phyloP scores from a whole-genome alignment of 768 basidiomycete genomes.

The Naganishia onofrii region DNA sequence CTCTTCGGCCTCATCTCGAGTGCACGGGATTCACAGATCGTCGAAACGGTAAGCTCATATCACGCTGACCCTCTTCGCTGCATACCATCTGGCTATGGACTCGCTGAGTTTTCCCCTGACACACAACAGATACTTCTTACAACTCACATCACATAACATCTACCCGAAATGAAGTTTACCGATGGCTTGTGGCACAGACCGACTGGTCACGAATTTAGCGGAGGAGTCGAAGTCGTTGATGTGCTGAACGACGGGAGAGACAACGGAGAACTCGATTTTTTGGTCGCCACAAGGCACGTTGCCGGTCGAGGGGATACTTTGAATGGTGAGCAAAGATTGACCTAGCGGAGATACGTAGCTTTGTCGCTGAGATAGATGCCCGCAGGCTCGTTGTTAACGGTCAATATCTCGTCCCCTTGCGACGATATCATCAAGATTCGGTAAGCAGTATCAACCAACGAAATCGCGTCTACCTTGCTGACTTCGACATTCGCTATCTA shows the following conservation, averaged over 20 bases:
- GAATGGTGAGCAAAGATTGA: constrained; percentile 47
- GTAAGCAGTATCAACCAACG: constrained; percentile 1
- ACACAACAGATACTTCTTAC: too few species aligned
- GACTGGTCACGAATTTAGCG: constrained; percentile 62
- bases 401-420: constrained; percentile 45
- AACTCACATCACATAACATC: not conserved
- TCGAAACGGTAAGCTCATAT: too few species aligned
- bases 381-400: constrained; percentile 56
- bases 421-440: constrained; percentile 49
- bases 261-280: constrained; percentile 59
- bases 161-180: constrained; percentile 23
- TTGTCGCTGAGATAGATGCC: not conserved
- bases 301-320: constrained; percentile 47
- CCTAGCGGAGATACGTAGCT: not conserved
- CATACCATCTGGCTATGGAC: too few species aligned
- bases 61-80: too few species aligned
- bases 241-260: constrained; percentile 43
- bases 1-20: too few species aligned
- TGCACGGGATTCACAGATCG: too few species aligned
- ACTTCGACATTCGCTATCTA: not conserved
- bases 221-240: constrained; percentile 64
- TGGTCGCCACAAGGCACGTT: constrained; percentile 56
- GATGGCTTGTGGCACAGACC: constrained; percentile 38
- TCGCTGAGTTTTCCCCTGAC: too few species aligned
- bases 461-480: not conserved